Evolutionary conservation across 192 early-diverging fungal species (phyloP), one percentile per base, ranked within the genome.

Genomic region (Coemansia sp.): DNA sequence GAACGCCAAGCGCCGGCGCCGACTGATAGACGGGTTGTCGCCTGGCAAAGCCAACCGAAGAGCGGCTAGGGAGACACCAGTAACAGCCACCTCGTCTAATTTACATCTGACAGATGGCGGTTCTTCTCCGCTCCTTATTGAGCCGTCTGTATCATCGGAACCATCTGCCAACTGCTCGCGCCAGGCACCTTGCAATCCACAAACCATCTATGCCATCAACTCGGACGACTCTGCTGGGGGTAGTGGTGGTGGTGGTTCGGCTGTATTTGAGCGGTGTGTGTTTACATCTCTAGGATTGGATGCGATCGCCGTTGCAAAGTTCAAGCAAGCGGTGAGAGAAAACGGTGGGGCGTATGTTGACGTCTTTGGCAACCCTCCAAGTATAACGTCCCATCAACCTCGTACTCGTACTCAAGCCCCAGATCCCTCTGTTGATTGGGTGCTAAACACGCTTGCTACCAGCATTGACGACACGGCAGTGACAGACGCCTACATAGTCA

Each of bases 271-370:
- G 18, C 6, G 27, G 9, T 84, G 82, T 41, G 29, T 73, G 15
- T 84, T 84, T 64, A 70, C 69, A 3, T 76, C 82, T 24, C 52
- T 79, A 18, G 82, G 78, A 1, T 61, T 84, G 2, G 36, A 74
- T 3, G 49, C 38, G 3, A 29, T 36, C 1, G 66, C 62, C 1
- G 64, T 57, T 24, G 31, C 60, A 3, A 70, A 69, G n/a, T 50
- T 84, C 18, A 40, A 73, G 29, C 60, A 49, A n/a, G 62, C 53
- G 6, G 74, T 72, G n/a, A 20, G 24, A 8, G 70, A 76, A 5
- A 73, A 72, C 11, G 74, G 74, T 22, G 82, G 82, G 1, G 10
- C n/a, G 8, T 84, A 68, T 43, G 33, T 50, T 24, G 69, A 73
- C 33, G 64, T 84, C 5, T 16, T 34, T 24, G 33, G 27, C 29